Base-by-base conservation (phyloP, 2,329 filamentous ascomycete species). In the Microsporum audouinii region DNA sequence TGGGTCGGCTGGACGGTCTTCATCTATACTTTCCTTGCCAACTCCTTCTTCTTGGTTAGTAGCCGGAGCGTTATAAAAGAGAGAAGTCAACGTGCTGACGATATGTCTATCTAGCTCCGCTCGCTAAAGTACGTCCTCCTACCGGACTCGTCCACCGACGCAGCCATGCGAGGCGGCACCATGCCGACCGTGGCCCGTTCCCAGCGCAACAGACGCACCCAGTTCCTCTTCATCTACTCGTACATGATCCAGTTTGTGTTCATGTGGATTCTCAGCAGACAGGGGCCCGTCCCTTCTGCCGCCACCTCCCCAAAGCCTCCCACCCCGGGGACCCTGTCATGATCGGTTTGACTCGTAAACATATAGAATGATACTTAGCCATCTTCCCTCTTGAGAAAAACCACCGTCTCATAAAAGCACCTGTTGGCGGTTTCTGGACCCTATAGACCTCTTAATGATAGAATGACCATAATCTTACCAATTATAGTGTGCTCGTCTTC, bases 81-180 rank as follows among this genome's bases (percentile, higher is more conserved):
- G 17, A 29, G 23, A 47, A 47, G 43, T 1, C 8, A 7, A 31
- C 14, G 17, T 23, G 14, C 34, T 57, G 23, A 57, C 55, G 8
- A 10, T 39, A 1, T 14, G 39, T 5, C 10, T 60, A 3, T 63
- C 43, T 63, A 95, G 90, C 87, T 99, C 72, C 88, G 94, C 62
- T 97, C 92, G 14, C 77, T 99, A 64, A 91, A 95, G 78, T 99
- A 99, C 70, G 94, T 99, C 31, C 82, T 99, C 12, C 83, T 99
- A 3, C 94, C 94, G 0, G 91, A 96, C 71, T 89, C 84, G 63
- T 81, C 85, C 1, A 80, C 79, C 62, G 85, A 87, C 68, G 82
- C 81, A 60, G 81, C 84, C 36, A 82, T 83, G 67, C 80, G 85
- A 63, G 70, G 78, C 61, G 80, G 79, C 10, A 78, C 79, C 0